Evolutionary conservation across 352 stramenopile genomes (phyloP).

Genomic region (Phytophthora pluvialis): DNA sequence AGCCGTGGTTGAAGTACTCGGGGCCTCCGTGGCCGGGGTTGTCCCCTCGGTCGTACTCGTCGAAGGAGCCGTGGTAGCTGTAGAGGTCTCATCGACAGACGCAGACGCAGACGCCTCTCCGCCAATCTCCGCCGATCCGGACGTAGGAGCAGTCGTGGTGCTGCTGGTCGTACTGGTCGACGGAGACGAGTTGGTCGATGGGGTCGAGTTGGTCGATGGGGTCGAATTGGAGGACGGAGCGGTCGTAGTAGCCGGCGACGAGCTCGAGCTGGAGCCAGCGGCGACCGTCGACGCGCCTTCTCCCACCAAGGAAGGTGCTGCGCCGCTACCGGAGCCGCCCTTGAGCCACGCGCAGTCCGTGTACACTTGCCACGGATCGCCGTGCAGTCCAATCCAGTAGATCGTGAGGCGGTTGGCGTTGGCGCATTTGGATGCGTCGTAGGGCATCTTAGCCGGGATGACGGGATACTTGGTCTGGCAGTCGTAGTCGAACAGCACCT

Average conservation of each 20-base stretch:
- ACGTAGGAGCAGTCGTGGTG: not conserved
- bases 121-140: conserved; percentile 5
- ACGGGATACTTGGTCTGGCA: conserved; percentile 50
- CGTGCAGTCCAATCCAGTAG: conserved; percentile 68
- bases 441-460: conserved; percentile 43
- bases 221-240: conserved; percentile 14
- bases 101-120: conserved; percentile 16
- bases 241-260: conserved; percentile 16
- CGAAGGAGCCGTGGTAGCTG: conserved; percentile 1
- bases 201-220: conserved; percentile 5
- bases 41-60: conserved; percentile 1
- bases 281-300: conserved; percentile 14
- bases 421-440: conserved; percentile 50
- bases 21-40: conserved; percentile 13
- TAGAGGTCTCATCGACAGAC: conserved; percentile 1
- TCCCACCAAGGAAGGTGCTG: conserved; percentile 25
- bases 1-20: conserved; percentile 9
- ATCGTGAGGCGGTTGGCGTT: conserved; percentile 51
- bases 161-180: conserved; percentile 4
- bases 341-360: conserved; percentile 47
- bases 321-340: conserved; percentile 30
- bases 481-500: conserved; percentile 54
- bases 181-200: conserved; percentile 6
- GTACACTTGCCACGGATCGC: conserved; percentile 68
- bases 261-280: conserved; percentile 9